These are phyloP conservation scores for Diversispora epigaea DNA, from an alignment of 192 early-diverging fungal genomes.

Conservation along the genomic window DNA sequence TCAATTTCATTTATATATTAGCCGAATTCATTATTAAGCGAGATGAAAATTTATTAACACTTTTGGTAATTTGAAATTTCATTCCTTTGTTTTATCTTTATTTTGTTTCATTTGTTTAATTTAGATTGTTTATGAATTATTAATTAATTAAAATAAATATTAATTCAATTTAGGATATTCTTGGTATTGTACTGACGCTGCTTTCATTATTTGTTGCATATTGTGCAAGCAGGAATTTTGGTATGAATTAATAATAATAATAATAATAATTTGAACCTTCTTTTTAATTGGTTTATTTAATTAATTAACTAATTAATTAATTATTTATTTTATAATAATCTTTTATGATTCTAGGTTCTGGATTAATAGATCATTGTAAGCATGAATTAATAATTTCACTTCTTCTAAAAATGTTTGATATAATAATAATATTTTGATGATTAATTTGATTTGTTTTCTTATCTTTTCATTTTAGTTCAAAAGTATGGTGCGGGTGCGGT, in stretches of 20 bases:
- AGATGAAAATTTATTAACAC: conserved; percentile 8
- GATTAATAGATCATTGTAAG: conserved; percentile 18
- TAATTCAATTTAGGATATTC: neutral
- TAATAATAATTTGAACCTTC: neutral
- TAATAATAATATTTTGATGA: neutral
- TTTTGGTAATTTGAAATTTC: neutral
- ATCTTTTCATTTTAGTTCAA: conserved; percentile 1
- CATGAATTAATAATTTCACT: neutral
- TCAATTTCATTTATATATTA: conserved; percentile 14
- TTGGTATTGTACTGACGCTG: conserved; percentile 13
- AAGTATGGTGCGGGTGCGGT: neutral
- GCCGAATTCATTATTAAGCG: conserved; percentile 12
- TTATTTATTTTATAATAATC: neutral
- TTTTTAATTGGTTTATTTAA: neutral
- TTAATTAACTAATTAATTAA: neutral
- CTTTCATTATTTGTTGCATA: conserved; percentile 17
- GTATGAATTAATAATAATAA: neutral
- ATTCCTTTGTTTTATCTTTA: no score
- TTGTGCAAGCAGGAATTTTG: conserved; percentile 3
- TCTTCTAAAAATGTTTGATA: no score
- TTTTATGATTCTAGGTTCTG: neutral
- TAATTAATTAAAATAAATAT: neutral
- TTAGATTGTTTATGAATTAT: neutral
- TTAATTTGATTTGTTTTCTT: neutral
- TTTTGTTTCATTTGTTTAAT: neutral